Evolutionary conservation across 176 grass and related monocot species (phyloP), one percentile per base, ranked within the genome.

Genomic region (Musa schizocarpa): DNA sequence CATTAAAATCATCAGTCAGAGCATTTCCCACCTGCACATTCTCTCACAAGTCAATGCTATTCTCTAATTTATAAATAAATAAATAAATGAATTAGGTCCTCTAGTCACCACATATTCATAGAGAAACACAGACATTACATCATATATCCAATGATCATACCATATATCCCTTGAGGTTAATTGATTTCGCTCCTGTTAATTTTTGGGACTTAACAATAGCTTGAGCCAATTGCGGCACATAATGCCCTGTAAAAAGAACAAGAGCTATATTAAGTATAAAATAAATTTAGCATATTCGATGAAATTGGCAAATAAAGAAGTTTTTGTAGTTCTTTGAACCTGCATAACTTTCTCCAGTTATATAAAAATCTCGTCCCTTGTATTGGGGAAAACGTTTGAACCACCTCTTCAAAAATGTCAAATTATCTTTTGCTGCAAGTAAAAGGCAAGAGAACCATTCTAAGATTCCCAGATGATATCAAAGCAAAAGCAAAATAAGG

Each of bases 81-180:
- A 43, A 43, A 43, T 43, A 43, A 43, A 43, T 6, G 5, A 43
- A 43, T 43, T 43, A 43, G 34, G 3, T 29, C 23, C 27, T 65
- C 64, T 9, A 65, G 12, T 65, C 21, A 11, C 0, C 21, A 51
- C 51, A 70, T 70, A 8, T 50, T 16, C 43, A 70, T n/a, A 70
- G 10, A 51, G 50, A 48, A 48, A 70, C 21, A 52, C 20, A 29
- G 53, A 49, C 1, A 19, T 4, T 10, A 24, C 62, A 64, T 29
- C 4, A 43, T 4, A 43, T 53, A 43, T 43, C 34, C 34, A 43
- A 78, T 80, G 83, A 27, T 4, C 72, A 83, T 91, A 99, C 95
- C 90, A 99, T 99, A 65, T 86, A 99, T 56, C 95, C 90, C 80
- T 94, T 94, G 1, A 99, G 82, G 90, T 99, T 99, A 75, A 99